Evolutionary conservation across 2,329 filamentous ascomycete species (phyloP), one percentile per base, ranked within the genome.

Genomic region (Nannizziopsis barbatae): DNA sequence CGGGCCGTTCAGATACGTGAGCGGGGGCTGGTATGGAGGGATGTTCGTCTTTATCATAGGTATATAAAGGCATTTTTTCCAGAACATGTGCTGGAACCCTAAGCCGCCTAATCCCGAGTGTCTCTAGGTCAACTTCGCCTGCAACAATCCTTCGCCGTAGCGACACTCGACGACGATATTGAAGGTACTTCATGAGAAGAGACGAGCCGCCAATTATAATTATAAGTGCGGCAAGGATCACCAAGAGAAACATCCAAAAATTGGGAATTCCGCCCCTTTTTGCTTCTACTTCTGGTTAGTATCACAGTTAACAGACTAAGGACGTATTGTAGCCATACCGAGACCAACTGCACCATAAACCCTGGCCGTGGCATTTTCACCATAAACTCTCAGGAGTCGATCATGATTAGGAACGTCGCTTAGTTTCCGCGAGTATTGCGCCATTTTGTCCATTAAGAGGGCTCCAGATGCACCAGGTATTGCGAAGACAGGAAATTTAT

Each of bases 81-180:
- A 96, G 74, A 35, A 87, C 72, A 7, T 79, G 69, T 40, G 75
- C 70, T 1, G 90, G 87, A 0, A 95, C 85, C 1, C 79, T 86
- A 18, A 95, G 68, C 11, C 84, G 77, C 60, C 86, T 90, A 56
- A 95, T 86, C 1, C 88, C 89, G 56, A 95, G 75, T 2, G 80
- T 80, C 65, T 95, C 89, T 2, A 95, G 72, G 59, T 95, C 86
- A 15, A 94, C 81, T 56, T 95, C 84, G 45, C 90, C 89, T 6
- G 73, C 74, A 50, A 79, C 74, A 12, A 95, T 82, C 10, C 88
- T 79, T 42, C 78, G 75, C 44, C 79, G 78, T 9, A 96, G 70
- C 1, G 73, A 73, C 18, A 74, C 73, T 7, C 89, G 79, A 27
- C 87, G 79, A 42, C 79, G 75, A 32, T 80, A 77, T 62, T 94